phyloP scores from a whole-genome alignment of 495 filamentous ascomycete species.

The Viridothelium virens region DNA sequence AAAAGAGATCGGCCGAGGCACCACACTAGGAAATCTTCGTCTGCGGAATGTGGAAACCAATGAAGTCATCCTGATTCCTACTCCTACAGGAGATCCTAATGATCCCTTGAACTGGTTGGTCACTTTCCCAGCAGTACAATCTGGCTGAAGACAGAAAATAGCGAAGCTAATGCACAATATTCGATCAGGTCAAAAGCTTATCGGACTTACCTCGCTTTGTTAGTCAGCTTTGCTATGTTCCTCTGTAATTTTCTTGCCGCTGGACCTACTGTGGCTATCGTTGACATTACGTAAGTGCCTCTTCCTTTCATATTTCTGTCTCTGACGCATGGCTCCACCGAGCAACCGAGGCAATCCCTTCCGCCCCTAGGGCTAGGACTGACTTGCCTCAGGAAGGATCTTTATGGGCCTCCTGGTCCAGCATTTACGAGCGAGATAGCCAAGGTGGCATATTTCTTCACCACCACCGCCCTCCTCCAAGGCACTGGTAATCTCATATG shows the following conservation, averaged over 20 bases:
- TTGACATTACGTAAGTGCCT: constrained; percentile 42
- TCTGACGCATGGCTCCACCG: no score
- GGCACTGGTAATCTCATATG: constrained; percentile 48
- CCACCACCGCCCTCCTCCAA: constrained; percentile 43
- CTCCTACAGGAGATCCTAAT: constrained; percentile 19
- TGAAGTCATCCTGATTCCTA: constrained; percentile 30
- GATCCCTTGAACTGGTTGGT: constrained; percentile 30
- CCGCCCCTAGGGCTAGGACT: not conserved
- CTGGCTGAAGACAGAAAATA: not conserved
- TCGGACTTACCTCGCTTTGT: constrained; percentile 43
- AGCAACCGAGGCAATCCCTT: not conserved
- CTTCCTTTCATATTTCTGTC: constrained; percentile 18
- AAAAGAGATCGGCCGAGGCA: constrained; percentile 11
- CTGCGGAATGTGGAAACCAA: constrained; percentile 45
- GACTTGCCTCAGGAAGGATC: not conserved
- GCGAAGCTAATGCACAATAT: not conserved
- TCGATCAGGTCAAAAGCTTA: constrained; percentile 38
- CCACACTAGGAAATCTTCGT: constrained; percentile 43
- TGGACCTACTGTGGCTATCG: constrained; percentile 47
- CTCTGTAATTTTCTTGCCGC: constrained; percentile 51
- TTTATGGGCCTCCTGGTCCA: constrained; percentile 26
- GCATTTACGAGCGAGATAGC: constrained; percentile 34
- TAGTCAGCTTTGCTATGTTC: constrained; percentile 47
- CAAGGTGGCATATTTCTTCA: constrained; percentile 48
- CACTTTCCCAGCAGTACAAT: not conserved